Conservation (phyloP, 2,329 filamentous ascomycete genomes). For the Westerdykella sp. region DNA sequence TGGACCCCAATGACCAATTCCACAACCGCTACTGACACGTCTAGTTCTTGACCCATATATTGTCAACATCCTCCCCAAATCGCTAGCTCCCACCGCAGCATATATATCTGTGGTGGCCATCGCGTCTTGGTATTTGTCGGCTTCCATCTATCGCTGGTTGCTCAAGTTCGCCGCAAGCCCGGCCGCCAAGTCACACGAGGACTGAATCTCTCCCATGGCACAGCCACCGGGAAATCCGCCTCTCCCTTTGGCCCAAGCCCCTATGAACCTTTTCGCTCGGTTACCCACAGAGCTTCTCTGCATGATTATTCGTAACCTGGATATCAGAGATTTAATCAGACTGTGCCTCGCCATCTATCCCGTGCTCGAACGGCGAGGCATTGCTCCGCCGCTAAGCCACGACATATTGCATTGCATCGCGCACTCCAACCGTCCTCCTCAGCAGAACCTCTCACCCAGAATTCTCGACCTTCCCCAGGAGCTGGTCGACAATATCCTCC, state of each 20-base stretch:
- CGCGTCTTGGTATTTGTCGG: slow-evolving; percentile 47
- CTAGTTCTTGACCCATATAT: slow-evolving; percentile 78
- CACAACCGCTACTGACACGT: slow-evolving; percentile 9
- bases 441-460: not conserved
- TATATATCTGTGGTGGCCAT: slow-evolving; percentile 61
- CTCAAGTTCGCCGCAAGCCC: slow-evolving; percentile 15
- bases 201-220: slow-evolving; percentile 15
- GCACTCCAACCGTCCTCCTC: not conserved
- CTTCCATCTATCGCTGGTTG: slow-evolving; percentile 35
- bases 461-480: not conserved
- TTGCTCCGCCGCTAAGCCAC: slow-evolving; percentile 24
- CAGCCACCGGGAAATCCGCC: slow-evolving; percentile 5
- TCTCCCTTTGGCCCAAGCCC: slow-evolving; percentile 2
- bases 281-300: slow-evolving; percentile 45
- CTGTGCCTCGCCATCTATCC: slow-evolving; percentile 45
- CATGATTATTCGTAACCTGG: slow-evolving; percentile 39
- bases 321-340: slow-evolving; percentile 39
- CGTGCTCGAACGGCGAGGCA: slow-evolving; percentile 34
- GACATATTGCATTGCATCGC: slow-evolving; percentile 21
- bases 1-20: slow-evolving; percentile 7
- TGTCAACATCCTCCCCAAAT: slow-evolving; percentile 70
- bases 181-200: slow-evolving; percentile 25
- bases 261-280: slow-evolving; percentile 14
- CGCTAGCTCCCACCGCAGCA: slow-evolving; percentile 63
- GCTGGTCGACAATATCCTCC: not conserved